A percentile compares a stretch with the other conserved stretches of the same genome.
Evolutionary conservation across 148 eudicot species (phyloP).

Genomic region (Fallopia convolvulus): DNA sequence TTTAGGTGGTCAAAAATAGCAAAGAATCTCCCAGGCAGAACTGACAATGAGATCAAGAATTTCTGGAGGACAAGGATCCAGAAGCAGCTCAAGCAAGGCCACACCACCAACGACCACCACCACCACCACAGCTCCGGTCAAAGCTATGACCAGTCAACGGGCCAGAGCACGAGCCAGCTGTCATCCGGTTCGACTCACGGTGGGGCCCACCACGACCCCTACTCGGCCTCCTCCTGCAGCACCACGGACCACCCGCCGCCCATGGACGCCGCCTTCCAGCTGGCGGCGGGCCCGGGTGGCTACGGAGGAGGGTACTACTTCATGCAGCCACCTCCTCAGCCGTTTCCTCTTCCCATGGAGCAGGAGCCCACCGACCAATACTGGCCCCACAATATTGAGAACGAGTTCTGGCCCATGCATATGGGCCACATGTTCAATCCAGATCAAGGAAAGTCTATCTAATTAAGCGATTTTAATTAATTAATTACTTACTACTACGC

Average conservation of each 20-base stretch:
- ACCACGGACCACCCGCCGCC: not conserved
- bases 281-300: not conserved
- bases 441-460: slow-evolving; percentile 12
- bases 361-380: slow-evolving; percentile 27
- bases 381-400: slow-evolving; percentile 42
- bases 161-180: slow-evolving; percentile 25
- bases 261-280: not conserved
- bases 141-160: slow-evolving; percentile 14
- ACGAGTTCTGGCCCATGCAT: slow-evolving; percentile 69
- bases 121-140: slow-evolving; percentile 9
- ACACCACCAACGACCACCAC: slow-evolving; percentile 12
- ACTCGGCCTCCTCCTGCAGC: slow-evolving; percentile 15
- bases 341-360: slow-evolving; percentile 8
- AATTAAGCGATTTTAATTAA: not conserved
- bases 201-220: not conserved
- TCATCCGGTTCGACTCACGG: slow-evolving; percentile 4
- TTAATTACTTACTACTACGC: not conserved
- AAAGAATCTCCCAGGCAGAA: slow-evolving; percentile 71
- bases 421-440: slow-evolving; percentile 48
- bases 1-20: slow-evolving; percentile 83
- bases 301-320: slow-evolving; percentile 14
- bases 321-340: slow-evolving; percentile 15
- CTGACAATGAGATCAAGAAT: slow-evolving; percentile 83
- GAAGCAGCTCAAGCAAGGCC: slow-evolving; percentile 58
- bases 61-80: slow-evolving; percentile 86